These are phyloP conservation scores for Heliamphora pulchella DNA, from an alignment of 179 eudicot genomes.

Conservation along the genomic window DNA sequence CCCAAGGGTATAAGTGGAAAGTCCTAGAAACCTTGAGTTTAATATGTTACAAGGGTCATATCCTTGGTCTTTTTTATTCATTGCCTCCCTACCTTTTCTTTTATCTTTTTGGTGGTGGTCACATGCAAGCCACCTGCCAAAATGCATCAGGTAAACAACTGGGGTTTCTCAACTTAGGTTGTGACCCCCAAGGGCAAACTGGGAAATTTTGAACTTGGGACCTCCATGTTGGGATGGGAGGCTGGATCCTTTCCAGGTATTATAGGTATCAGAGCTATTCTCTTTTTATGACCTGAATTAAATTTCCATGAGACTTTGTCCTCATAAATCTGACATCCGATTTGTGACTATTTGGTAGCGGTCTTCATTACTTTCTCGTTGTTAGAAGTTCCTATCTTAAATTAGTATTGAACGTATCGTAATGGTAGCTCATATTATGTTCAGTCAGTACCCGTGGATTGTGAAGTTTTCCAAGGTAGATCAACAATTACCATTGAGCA, in stretches of 20 bases:
- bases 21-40: too few species aligned
- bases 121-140: neutral
- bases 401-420: neutral
- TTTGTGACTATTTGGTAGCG: conserved; percentile 1
- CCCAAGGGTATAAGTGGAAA: too few species aligned
- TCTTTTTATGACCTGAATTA: neutral
- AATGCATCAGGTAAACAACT: neutral
- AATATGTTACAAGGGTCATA: too few species aligned
- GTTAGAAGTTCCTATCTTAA: neutral
- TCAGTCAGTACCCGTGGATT: conserved; percentile 96
- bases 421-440: conserved; percentile 19
- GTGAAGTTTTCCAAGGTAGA: conserved; percentile 87
- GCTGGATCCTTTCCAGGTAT: neutral
- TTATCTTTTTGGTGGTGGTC: neutral
- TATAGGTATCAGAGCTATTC: neutral
- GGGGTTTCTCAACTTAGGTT: neutral
- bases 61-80: neutral
- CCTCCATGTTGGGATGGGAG: neutral
- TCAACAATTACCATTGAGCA: conserved; percentile 97
- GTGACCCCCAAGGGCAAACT: neutral
- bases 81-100: neutral
- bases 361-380: neutral
- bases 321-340: neutral
- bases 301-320: neutral
- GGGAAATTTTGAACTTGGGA: neutral